Conservation (phyloP, 352 stramenopile genomes). For the Phytophthora megakarya region DNA sequence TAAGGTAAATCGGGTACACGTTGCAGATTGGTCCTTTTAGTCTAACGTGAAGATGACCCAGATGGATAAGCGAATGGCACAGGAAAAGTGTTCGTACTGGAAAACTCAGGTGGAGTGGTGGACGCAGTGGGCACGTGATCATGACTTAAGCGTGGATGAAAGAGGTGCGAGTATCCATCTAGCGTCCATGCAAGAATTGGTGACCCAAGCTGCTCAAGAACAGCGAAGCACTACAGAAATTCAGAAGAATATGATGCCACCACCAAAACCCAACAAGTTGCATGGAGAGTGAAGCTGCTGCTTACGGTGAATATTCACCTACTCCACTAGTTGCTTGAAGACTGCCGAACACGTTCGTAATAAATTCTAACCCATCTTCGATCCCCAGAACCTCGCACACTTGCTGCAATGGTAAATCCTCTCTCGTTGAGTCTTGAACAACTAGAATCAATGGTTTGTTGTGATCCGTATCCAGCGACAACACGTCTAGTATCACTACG, state of each 20-base stretch:
- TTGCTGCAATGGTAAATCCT: constrained; percentile 6
- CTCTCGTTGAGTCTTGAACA: not conserved
- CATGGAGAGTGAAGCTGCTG: not conserved
- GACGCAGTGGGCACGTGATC: constrained; percentile 20
- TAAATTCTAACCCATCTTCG: constrained; percentile 16
- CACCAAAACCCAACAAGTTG: not conserved
- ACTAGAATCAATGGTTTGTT: constrained; percentile 11
- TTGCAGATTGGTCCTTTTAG: not conserved
- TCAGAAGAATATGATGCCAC: not conserved
- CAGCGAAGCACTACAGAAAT: not conserved
- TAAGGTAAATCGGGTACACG: not conserved
- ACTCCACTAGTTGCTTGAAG: not conserved
- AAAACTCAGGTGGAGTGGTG: constrained; percentile 28
- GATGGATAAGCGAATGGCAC: not conserved
- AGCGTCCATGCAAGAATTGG: constrained; percentile 22
- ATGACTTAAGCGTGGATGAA: constrained; percentile 12
- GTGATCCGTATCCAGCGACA: constrained; percentile 4
- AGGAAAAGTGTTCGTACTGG: constrained; percentile 28
- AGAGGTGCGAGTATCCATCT: constrained; percentile 18
- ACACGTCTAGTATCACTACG: constrained; percentile 12
- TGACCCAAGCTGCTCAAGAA: constrained; percentile 18
- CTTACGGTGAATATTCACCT: constrained; percentile 1
- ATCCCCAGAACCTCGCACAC: constrained; percentile 25
- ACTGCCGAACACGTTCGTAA: constrained; percentile 1
- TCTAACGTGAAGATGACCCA: not conserved